Conservation (phyloP, 2,329 filamentous ascomycete species). For the Claviceps fusiformis region DNA sequence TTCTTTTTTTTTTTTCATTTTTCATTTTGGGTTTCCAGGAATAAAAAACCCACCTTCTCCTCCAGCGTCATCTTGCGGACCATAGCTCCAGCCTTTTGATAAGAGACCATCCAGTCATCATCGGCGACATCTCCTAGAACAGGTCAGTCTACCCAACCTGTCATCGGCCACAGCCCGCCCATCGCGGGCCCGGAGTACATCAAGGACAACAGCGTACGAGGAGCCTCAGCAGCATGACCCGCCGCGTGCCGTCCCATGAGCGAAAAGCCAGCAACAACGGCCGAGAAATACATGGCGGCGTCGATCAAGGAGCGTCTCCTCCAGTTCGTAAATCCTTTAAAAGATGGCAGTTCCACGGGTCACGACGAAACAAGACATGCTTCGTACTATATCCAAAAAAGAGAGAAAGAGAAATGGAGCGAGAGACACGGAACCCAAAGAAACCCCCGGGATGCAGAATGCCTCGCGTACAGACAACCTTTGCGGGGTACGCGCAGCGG, state of each 20-base stretch:
- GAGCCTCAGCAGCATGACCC: background rate
- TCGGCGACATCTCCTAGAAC: background rate
- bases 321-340: background rate
- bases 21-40: background rate
- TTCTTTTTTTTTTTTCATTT: background rate
- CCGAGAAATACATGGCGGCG: background rate
- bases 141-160: too few species aligned
- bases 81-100: slow-evolving; percentile 52
- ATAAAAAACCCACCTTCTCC: slow-evolving; percentile 40
- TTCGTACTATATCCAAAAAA: background rate
- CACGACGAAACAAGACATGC: background rate
- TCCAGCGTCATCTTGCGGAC: slow-evolving; percentile 59
- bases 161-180: background rate
- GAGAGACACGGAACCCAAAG: background rate
- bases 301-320: background rate
- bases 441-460: background rate
- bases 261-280: background rate
- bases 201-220: background rate
- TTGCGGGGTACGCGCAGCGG: too few species aligned
- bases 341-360: too few species aligned
- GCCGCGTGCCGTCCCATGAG: background rate
- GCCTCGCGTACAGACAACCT: background rate
- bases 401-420: background rate
- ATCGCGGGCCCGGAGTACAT: background rate
- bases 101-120: slow-evolving; percentile 51